phyloP scores from a whole-genome alignment of 169 alveolate genomes.

The Plasmodium vinckei region DNA sequence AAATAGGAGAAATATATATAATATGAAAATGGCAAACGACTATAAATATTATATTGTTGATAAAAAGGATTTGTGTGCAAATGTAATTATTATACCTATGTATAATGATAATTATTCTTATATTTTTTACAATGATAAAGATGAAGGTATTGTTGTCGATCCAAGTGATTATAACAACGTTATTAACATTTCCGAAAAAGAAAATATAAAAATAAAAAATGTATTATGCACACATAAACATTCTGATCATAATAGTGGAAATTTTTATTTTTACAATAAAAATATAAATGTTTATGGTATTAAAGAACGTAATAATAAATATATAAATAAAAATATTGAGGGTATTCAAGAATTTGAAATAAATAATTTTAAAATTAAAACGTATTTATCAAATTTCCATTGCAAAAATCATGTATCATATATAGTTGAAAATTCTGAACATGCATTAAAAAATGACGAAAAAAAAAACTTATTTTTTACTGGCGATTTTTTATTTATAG shows the following conservation, averaged over 20 bases:
- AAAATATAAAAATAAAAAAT: slow-evolving; percentile 53
- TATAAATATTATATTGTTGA: slow-evolving; percentile 22
- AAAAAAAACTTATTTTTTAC: slow-evolving; percentile 55
- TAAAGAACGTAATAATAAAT: slow-evolving; percentile 43
- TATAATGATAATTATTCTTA: slow-evolving; percentile 55
- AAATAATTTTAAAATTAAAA: slow-evolving; percentile 52
- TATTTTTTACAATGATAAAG: slow-evolving; percentile 50
- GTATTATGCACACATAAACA: slow-evolving; percentile 67
- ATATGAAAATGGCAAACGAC: not conserved
- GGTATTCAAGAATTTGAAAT: slow-evolving; percentile 28
- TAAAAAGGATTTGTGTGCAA: slow-evolving; percentile 30
- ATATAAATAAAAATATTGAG: slow-evolving; percentile 36
- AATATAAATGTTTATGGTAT: slow-evolving; percentile 66
- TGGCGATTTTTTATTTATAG: slow-evolving; percentile 56
- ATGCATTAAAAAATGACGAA: not conserved
- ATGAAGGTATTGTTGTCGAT: slow-evolving; percentile 63
- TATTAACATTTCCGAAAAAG: slow-evolving; percentile 35
- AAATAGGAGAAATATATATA: slow-evolving; percentile 1
- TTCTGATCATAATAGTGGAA: slow-evolving; percentile 67
- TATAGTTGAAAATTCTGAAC: slow-evolving; percentile 24
- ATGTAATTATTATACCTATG: slow-evolving; percentile 42
- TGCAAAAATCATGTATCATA: slow-evolving; percentile 60
- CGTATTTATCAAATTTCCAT: slow-evolving; percentile 51
- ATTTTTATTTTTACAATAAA: slow-evolving; percentile 23
- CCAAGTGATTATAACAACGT: slow-evolving; percentile 43